Evolutionary conservation across 2,329 filamentous ascomycete species (phyloP).

Genomic region (Raffaelea ambrosiae): DNA sequence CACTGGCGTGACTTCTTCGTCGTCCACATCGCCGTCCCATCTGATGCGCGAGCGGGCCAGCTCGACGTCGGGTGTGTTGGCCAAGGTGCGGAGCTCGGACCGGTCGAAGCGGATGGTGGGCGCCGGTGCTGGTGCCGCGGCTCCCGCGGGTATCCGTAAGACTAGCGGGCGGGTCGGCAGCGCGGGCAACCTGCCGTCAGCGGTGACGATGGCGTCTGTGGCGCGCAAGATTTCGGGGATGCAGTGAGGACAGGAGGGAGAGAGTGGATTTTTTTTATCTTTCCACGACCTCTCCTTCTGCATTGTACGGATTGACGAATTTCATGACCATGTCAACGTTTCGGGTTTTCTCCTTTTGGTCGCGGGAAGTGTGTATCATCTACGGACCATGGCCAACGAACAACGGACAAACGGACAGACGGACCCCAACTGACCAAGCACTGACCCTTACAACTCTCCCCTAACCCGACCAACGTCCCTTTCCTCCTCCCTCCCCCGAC

Average conservation of each 20-base stretch:
- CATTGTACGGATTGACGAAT: too few species aligned
- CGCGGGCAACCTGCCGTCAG: slow-evolving; percentile 28
- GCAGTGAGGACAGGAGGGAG: slow-evolving; percentile 1
- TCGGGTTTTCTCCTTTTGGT: too few species aligned
- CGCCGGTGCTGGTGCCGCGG: slow-evolving; percentile 26
- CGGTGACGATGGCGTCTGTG: slow-evolving; percentile 31
- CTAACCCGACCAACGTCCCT: too few species aligned
- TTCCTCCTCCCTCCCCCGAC: too few species aligned
- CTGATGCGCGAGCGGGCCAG: slow-evolving; percentile 28
- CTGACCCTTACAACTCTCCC: background rate
- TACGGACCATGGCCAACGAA: too few species aligned
- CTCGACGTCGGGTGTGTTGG: slow-evolving; percentile 47
- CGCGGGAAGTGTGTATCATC: too few species aligned
- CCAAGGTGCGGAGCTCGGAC: slow-evolving; percentile 50
- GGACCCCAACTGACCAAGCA: too few species aligned
- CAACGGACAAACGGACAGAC: too few species aligned
- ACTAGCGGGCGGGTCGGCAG: slow-evolving; percentile 58
- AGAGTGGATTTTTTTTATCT: background rate
- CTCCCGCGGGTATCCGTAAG: slow-evolving; percentile 50
- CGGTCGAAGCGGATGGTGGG: slow-evolving; percentile 31
- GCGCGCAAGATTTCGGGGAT: slow-evolving; percentile 45
- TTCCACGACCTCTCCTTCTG: background rate
- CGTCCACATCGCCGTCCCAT: too few species aligned
- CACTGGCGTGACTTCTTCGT: slow-evolving; percentile 18
- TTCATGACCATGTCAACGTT: too few species aligned